Conservation (phyloP, 257 asterid genomes). For the Nicotiana benthamiana region DNA sequence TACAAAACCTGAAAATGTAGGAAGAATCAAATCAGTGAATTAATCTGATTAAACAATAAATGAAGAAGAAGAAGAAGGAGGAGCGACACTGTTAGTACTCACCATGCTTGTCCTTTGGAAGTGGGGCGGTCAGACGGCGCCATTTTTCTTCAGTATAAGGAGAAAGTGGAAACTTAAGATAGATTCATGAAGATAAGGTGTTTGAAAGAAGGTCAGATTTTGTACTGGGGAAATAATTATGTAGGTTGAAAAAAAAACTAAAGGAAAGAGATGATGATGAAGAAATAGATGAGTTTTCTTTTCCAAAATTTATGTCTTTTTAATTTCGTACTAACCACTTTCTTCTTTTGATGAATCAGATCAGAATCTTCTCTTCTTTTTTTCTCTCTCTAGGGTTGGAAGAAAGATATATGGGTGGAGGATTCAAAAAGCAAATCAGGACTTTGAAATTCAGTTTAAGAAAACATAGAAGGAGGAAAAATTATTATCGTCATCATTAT, state of each 20-base stretch:
- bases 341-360: constrained; percentile 10
- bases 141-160: constrained; percentile 23
- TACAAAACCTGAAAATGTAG: constrained; percentile 66
- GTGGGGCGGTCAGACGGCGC: constrained; percentile 52
- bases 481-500: background rate
- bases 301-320: constrained; percentile 14
- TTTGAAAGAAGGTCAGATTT: constrained; percentile 6
- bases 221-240: constrained; percentile 35
- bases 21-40: background rate
- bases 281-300: constrained; percentile 29
- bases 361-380: constrained; percentile 39
- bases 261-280: constrained; percentile 10
- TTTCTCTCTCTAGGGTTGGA: background rate
- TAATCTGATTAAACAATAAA: background rate
- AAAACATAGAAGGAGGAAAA: background rate
- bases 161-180: background rate
- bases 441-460: constrained; percentile 27
- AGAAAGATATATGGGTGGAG: constrained; percentile 14
- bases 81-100: constrained; percentile 7
- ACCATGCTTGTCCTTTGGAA: constrained; percentile 97
- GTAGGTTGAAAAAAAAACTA: constrained; percentile 26
- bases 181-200: constrained; percentile 35
- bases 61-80: background rate
- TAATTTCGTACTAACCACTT: constrained; percentile 5
- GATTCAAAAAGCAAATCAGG: constrained; percentile 22